Conservation (phyloP, 345 rosid genomes). For the Gossypium bickii region DNA sequence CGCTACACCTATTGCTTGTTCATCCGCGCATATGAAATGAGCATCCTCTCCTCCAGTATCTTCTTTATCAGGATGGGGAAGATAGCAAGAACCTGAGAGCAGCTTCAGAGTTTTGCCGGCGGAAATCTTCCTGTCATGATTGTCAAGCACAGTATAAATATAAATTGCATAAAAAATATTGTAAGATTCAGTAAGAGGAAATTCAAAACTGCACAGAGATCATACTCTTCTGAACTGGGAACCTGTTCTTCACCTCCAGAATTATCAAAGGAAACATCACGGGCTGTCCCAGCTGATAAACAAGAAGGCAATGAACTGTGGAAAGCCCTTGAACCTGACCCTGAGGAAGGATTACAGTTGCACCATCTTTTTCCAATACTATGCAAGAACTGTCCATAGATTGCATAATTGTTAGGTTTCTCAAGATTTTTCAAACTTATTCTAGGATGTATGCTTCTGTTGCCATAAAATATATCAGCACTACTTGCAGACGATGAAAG, state of each 20-base stretch:
- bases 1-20: constrained; percentile 89
- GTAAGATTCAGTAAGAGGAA: background rate
- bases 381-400: constrained; percentile 47
- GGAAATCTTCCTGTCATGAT: constrained; percentile 38
- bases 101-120: constrained; percentile 56
- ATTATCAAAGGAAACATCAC: constrained; percentile 63
- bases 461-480: constrained; percentile 31
- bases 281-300: constrained; percentile 58
- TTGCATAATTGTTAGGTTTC: constrained; percentile 34
- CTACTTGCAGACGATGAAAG: constrained; percentile 21
- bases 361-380: constrained; percentile 51
- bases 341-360: constrained; percentile 26
- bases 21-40: constrained; percentile 77
- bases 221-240: constrained; percentile 54
- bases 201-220: constrained; percentile 15
- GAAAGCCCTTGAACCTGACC: constrained; percentile 47
- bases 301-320: constrained; percentile 43
- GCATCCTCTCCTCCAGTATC: constrained; percentile 99
- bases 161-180: background rate
- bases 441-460: constrained; percentile 42
- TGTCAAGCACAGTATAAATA: background rate
- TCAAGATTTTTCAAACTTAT: constrained; percentile 51
- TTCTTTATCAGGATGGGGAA: constrained; percentile 99
- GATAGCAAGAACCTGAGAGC: constrained; percentile 80
- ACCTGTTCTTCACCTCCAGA: constrained; percentile 50